phyloP scores from a whole-genome alignment of 495 filamentous ascomycete species.

The Penicillium egyptiacum region DNA sequence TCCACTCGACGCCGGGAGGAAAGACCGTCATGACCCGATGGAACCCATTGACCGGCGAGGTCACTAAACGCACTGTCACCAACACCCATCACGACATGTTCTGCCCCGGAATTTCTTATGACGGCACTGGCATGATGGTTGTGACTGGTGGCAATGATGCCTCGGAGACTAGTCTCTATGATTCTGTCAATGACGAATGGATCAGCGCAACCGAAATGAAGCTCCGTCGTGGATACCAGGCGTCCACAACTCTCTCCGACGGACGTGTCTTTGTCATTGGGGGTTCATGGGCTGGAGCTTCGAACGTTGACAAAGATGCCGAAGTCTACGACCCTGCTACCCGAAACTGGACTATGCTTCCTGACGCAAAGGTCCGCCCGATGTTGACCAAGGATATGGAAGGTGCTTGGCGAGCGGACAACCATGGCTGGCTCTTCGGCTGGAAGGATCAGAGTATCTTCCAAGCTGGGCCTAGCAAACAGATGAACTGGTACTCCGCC shows the following conservation, averaged over 20 bases:
- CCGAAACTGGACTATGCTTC: constrained; percentile 40
- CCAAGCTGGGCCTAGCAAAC: constrained; percentile 53
- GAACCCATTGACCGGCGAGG: constrained; percentile 21
- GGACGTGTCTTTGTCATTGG: constrained; percentile 61
- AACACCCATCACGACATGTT: constrained; percentile 62
- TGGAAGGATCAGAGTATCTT: constrained; percentile 56
- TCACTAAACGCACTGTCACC: constrained; percentile 39
- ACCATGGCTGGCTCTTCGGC: constrained; percentile 56
- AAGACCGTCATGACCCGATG: constrained; percentile 32
- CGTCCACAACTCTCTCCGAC: constrained; percentile 51
- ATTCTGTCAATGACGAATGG: constrained; percentile 32
- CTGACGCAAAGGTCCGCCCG: constrained; percentile 37
- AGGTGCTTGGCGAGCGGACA: constrained; percentile 29
- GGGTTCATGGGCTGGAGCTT: constrained; percentile 54
- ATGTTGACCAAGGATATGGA: constrained; percentile 53
- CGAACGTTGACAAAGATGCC: constrained; percentile 47
- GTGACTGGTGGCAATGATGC: constrained; percentile 53
- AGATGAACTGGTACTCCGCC: constrained; percentile 50
- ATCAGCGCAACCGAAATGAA: constrained; percentile 38
- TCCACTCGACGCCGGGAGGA: constrained; percentile 32
- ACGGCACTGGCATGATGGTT: constrained; percentile 50
- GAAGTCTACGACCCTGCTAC: constrained; percentile 51
- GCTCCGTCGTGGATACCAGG: constrained; percentile 58
- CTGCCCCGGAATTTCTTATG: constrained; percentile 58
- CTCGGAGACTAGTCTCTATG: constrained; percentile 48